Evolutionary conservation across 2,329 filamentous ascomycete genomes (phyloP).

Genomic region (Xylaria sp.): DNA sequence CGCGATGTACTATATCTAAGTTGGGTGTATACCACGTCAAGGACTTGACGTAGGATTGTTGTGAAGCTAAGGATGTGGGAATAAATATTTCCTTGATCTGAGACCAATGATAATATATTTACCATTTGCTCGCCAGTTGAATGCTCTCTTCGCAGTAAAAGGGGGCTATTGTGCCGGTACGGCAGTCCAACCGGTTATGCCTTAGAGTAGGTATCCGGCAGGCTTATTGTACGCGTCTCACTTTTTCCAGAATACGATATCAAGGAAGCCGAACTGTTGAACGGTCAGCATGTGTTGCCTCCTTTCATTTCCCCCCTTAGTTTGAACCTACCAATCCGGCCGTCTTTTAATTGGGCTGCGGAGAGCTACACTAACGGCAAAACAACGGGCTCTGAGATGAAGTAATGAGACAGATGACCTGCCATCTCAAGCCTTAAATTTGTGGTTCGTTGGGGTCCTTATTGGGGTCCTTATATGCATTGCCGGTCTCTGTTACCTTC

Average conservation of each 20-base stretch:
- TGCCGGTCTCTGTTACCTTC: background rate
- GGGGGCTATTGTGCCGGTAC: background rate
- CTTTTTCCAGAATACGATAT: background rate
- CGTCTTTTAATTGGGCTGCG: background rate
- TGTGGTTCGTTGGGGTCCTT: background rate
- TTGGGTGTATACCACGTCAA: too few relatives aligned
- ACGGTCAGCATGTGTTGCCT: background rate
- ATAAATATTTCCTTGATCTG: too few relatives aligned
- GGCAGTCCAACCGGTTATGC: background rate
- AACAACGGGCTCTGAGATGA: background rate
- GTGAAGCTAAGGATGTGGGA: too few relatives aligned
- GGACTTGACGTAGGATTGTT: too few relatives aligned
- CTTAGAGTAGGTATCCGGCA: background rate
- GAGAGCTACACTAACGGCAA: background rate
- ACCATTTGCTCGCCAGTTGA: background rate
- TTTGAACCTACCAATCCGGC: background rate
- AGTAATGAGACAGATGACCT: background rate
- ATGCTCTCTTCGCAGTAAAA: background rate
- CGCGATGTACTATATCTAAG: too few relatives aligned
- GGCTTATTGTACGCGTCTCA: background rate
- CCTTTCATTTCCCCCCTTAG: background rate
- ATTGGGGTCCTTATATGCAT: background rate
- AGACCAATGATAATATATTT: background rate
- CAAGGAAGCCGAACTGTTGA: background rate
- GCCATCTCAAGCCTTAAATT: background rate